phyloP scores from a whole-genome alignment of 192 early-diverging fungal genomes.

The Coemansia erecta region DNA sequence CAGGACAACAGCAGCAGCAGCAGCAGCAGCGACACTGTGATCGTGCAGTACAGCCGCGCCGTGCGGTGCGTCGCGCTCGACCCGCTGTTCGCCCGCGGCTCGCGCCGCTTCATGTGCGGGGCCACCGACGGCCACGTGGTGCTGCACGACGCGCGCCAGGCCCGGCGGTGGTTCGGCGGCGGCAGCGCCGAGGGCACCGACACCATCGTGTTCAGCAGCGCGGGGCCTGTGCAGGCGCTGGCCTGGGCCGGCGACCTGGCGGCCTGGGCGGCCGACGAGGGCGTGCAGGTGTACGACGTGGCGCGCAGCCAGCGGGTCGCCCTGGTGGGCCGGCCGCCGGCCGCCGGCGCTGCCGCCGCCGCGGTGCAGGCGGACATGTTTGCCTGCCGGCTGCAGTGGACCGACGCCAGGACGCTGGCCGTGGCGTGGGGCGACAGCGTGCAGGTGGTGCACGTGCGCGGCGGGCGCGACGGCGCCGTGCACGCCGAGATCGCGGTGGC shows the following conservation, averaged over 20 bases:
- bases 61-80: constrained; percentile 89
- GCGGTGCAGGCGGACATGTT: constrained; percentile 84
- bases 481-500: constrained; percentile 59
- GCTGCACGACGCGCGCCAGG: constrained; percentile 64
- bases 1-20: no score
- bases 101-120: constrained; percentile 83
- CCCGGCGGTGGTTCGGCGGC: constrained; percentile 77
- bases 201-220: constrained; percentile 78
- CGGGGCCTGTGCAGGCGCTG: constrained; percentile 84
- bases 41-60: constrained; percentile 81
- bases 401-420: constrained; percentile 68
- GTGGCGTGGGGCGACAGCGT: constrained; percentile 96
- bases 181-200: constrained; percentile 54
- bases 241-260: constrained; percentile 83
- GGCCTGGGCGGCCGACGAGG: constrained; percentile 94
- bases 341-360: no score
- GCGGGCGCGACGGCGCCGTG: constrained; percentile 17
- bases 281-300: constrained; percentile 84
- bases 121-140: constrained; percentile 86
- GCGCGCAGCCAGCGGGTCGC: constrained; percentile 70
- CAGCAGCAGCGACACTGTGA: constrained; percentile 57
- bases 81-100: constrained; percentile 75
- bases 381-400: constrained; percentile 85
- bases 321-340: constrained; percentile 78
- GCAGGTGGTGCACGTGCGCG: constrained; percentile 78